A percentile compares a stretch with the other conserved stretches of the same genome.
These are phyloP conservation scores for Arthrocladium fulminans DNA, from an alignment of 2,329 filamentous ascomycete genomes.

Conservation along the genomic window DNA sequence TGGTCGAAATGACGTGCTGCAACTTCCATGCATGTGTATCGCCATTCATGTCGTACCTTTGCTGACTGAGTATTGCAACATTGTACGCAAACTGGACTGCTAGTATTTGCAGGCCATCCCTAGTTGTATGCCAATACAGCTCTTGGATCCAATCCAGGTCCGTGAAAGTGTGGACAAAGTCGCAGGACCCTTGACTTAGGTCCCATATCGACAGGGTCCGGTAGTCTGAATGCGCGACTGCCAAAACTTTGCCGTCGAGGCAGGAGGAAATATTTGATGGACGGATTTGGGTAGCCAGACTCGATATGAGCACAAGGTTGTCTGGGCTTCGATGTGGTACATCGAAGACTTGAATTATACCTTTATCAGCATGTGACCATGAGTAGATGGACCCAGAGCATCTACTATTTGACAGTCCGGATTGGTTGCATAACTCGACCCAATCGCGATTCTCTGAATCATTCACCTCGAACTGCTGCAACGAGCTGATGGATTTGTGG, in stretches of 20 bases:
- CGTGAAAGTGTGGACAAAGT: constrained; percentile 69
- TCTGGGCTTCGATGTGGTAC: too few relatives aligned
- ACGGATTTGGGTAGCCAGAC: background rate
- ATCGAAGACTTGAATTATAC: background rate
- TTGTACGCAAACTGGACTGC: constrained; percentile 88
- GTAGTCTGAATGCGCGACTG: constrained; percentile 64
- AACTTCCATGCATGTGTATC: constrained; percentile 82
- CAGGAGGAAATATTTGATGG: background rate
- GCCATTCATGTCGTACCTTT: constrained; percentile 86
- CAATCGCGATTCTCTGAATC: background rate
- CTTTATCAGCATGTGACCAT: background rate
- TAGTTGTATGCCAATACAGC: constrained; percentile 88
- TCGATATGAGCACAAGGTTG: background rate
- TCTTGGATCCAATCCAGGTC: constrained; percentile 69
- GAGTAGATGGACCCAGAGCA: background rate
- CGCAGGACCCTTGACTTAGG: constrained; percentile 67
- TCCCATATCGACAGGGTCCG: constrained; percentile 87
- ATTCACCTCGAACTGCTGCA: background rate
- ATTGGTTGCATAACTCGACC: background rate
- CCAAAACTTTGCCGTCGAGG: constrained; percentile 57
- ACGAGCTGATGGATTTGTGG: background rate
- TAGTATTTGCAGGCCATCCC: constrained; percentile 77
- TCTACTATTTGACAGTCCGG: background rate
- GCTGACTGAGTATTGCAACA: constrained; percentile 71
- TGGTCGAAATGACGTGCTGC: constrained; percentile 71